A percentile compares a stretch with the other conserved stretches of the same genome.
These are phyloP conservation scores for Cordyceps farinosa DNA, from an alignment of 2,329 filamentous ascomycete genomes.

Conservation along the genomic window DNA sequence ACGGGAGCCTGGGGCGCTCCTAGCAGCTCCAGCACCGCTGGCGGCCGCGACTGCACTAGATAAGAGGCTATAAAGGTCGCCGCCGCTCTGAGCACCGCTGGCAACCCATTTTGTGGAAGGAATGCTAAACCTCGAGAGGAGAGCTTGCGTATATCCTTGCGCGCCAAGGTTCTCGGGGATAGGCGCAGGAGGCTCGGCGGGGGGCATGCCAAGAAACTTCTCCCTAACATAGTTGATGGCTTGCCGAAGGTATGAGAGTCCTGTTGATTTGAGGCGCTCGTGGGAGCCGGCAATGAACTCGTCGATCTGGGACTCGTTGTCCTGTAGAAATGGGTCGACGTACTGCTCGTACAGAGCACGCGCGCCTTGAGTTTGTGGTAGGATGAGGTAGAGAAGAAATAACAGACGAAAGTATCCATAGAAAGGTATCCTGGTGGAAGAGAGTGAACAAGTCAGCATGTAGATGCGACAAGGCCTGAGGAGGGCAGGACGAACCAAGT, in stretches of 20 bases:
- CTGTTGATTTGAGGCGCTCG: constrained; percentile 71
- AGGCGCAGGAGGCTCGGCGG: constrained; percentile 39
- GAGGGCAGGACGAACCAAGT: constrained; percentile 56
- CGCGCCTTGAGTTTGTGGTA: constrained; percentile 96
- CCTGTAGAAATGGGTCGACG: constrained; percentile 80
- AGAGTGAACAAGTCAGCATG: not conserved
- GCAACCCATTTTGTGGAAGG: constrained; percentile 62
- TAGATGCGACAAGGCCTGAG: not conserved
- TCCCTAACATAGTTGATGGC: constrained; percentile 70
- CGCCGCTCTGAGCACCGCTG: constrained; percentile 40
- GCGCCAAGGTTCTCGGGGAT: constrained; percentile 41
- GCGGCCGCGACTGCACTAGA: constrained; percentile 68
- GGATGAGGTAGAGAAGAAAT: constrained; percentile 88
- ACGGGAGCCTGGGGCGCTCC: constrained; percentile 23
- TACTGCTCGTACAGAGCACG: constrained; percentile 79
- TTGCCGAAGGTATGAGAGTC: constrained; percentile 70
- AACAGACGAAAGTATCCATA: constrained; percentile 87
- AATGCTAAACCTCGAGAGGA: constrained; percentile 83
- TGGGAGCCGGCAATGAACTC: constrained; percentile 80
- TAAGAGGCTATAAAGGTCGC: constrained; percentile 75
- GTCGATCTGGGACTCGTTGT: constrained; percentile 87
- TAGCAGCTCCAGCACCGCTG: constrained; percentile 40
- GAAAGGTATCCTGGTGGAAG: constrained; percentile 68
- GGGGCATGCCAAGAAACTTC: constrained; percentile 73
- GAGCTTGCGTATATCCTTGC: constrained; percentile 69